Evolutionary conservation across 768 basidiomycete genomes (phyloP).

Genomic region (Mycena capillaripes): DNA sequence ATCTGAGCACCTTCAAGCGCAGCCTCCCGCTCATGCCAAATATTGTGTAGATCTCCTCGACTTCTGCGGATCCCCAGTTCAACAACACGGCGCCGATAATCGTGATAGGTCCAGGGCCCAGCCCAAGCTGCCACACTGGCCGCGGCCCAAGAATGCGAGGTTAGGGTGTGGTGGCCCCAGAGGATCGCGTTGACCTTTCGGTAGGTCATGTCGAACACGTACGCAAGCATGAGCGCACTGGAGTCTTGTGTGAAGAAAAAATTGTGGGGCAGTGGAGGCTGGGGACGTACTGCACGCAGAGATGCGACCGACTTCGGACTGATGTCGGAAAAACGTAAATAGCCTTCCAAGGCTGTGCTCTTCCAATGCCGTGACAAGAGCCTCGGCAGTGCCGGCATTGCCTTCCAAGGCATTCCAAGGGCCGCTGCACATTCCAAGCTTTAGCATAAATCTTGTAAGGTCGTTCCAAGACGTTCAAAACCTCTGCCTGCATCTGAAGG

Average conservation of each 20-base stretch:
- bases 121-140: conserved; percentile 10
- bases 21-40: conserved; percentile 16
- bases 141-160: conserved; percentile 10
- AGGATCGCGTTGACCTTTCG: conserved; percentile 16
- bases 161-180: conserved; percentile 23
- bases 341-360: no score
- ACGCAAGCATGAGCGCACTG: neutral
- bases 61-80: conserved; percentile 11
- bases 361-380: no score
- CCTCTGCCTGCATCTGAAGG: no score
- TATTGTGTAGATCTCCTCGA: conserved; percentile 17
- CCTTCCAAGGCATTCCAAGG: no score
- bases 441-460: no score
- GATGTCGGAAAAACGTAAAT: no score
- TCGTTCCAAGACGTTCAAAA: no score
- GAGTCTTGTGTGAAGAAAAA: neutral
- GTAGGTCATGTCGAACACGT: conserved; percentile 28
- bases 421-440: no score
- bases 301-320: neutral
- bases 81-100: neutral
- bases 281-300: neutral
- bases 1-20: neutral
- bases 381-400: no score
- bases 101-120: neutral
- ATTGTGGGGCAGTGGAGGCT: neutral